Conservation (phyloP, 257 asterid genomes). For the Parsonsia alboflavescens region DNA sequence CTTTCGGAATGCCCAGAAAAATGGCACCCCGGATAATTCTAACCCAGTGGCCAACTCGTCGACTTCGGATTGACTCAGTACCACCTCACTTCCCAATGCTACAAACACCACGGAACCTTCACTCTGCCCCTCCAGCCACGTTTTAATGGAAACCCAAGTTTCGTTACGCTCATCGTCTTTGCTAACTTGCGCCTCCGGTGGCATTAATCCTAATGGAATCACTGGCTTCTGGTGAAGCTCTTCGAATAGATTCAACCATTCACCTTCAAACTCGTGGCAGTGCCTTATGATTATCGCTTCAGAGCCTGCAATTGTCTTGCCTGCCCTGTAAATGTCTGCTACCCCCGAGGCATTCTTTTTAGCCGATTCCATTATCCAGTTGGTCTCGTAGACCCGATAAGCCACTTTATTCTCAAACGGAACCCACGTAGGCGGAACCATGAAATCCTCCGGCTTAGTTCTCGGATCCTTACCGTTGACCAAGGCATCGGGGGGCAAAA, state of each 20-base stretch:
- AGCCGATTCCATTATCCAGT: conserved; percentile 11
- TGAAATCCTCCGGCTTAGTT: conserved; percentile 14
- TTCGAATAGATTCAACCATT: conserved; percentile 27
- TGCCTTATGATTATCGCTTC: conserved; percentile 25
- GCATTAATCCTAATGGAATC: conserved; percentile 36
- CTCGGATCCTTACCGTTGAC: conserved; percentile 4
- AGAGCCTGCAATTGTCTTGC: conserved; percentile 7
- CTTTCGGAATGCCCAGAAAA: conserved; percentile 40
- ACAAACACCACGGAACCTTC: conserved; percentile 26
- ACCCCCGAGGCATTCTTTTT: conserved; percentile 23
- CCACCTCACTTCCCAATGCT: conserved; percentile 41
- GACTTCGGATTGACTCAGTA: conserved; percentile 22
- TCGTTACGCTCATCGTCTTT: conserved; percentile 6
- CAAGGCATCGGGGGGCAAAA: not conserved
- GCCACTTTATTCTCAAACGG: conserved; percentile 25
- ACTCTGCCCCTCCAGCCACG: conserved; percentile 29
- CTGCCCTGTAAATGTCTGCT: conserved; percentile 28
- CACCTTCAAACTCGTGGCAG: conserved; percentile 33
- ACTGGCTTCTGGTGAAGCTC: conserved; percentile 24
- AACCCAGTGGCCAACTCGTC: conserved; percentile 42
- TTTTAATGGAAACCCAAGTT: conserved; percentile 22
- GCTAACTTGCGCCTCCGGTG: conserved; percentile 13
- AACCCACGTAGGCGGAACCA: conserved; percentile 13
- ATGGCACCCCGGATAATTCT: conserved; percentile 32
- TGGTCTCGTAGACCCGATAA: conserved; percentile 18